Conservation (phyloP, 495 filamentous ascomycete species). For the Immersiella caudata region DNA sequence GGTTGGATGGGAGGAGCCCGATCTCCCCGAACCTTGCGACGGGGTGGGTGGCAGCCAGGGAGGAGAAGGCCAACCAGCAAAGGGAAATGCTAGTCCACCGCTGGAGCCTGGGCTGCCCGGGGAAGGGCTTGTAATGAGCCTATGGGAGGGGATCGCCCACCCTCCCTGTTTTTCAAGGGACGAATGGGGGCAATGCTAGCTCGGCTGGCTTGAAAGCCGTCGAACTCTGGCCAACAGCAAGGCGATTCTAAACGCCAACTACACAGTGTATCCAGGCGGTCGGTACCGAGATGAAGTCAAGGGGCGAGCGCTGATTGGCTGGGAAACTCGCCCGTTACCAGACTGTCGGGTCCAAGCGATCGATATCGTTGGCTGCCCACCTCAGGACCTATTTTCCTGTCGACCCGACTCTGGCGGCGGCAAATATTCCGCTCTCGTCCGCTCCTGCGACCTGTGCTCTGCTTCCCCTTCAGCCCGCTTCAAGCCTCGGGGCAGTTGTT, state of each 20-base stretch:
- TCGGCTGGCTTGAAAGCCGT: not conserved
- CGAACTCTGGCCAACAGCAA: slow-evolving; percentile 15
- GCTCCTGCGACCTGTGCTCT: not conserved
- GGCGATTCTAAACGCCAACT: not conserved
- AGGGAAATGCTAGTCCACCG: not conserved
- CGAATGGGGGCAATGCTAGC: slow-evolving; percentile 15
- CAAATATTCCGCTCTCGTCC: slow-evolving; percentile 1
- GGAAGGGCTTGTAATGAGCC: slow-evolving; percentile 7
- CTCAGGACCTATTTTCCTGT: slow-evolving; percentile 9
- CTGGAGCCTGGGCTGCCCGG: not conserved
- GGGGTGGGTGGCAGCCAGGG: not conserved
- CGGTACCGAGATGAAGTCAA: slow-evolving; percentile 26
- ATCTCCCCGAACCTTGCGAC: not conserved
- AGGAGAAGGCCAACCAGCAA: not conserved
- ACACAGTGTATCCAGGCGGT: slow-evolving; percentile 24
- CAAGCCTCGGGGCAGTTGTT: not conserved
- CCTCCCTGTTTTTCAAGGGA: not conserved
- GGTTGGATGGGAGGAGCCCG: not conserved
- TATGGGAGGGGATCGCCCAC: slow-evolving; percentile 5
- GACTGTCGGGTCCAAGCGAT: slow-evolving; percentile 23
- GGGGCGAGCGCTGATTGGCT: slow-evolving; percentile 9
- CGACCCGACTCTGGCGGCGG: not conserved
- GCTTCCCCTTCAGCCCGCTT: not conserved
- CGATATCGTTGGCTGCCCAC: slow-evolving; percentile 1
- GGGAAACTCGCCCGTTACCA: slow-evolving; percentile 8